Evolutionary conservation across 1,284 basidiomycete species (phyloP), one percentile per base, ranked within the genome.

Genomic region (Phlebopus sp.): DNA sequence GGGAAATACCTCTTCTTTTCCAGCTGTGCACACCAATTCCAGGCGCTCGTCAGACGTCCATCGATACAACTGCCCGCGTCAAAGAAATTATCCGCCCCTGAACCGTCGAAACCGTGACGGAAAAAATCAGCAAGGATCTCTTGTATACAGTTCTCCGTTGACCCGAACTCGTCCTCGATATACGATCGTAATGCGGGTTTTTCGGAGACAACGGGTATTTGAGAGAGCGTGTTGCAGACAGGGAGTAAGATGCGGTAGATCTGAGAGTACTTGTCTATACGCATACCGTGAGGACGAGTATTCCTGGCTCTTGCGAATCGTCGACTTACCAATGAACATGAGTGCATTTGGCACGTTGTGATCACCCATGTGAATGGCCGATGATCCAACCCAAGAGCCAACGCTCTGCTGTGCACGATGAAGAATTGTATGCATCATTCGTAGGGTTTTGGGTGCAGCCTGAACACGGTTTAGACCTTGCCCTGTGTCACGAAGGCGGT

Each of bases 331-430:
- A 52, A 89, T 86, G 72, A 90, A 90, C 70, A 90, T 79, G 49
- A 90, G 74, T 3, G 88, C 85, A 57, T 91, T 91, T 2, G 88
- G 88, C n/a, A 91, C 88, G 58, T 91, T 90, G 69, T 90, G 88
- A 60, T 91, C 89, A 27, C 79, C 79, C 78, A 81, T 81, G 59
- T 82, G 78, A 46, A 78, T 55, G 63, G 78, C 69, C 32, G 73
- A 72, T 5, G 71, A 82, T 30, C 89, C 89, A 46, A 90, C 78
- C 88, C 89, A 91, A 36, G 76, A 76, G 0, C 88, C 89, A 11
- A 91, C 81, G 55, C 82, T 84, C 51, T 77, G 75, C 58, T 91
- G 88, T 0, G 88, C 86, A 56, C 84, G 84, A 55, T 89, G 78
- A 23, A 91, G 77, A 56, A 91, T 90, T 18, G 75, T 77, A 60